Conservation (phyloP, 768 basidiomycete species). For the Scleroderma citrinum region DNA sequence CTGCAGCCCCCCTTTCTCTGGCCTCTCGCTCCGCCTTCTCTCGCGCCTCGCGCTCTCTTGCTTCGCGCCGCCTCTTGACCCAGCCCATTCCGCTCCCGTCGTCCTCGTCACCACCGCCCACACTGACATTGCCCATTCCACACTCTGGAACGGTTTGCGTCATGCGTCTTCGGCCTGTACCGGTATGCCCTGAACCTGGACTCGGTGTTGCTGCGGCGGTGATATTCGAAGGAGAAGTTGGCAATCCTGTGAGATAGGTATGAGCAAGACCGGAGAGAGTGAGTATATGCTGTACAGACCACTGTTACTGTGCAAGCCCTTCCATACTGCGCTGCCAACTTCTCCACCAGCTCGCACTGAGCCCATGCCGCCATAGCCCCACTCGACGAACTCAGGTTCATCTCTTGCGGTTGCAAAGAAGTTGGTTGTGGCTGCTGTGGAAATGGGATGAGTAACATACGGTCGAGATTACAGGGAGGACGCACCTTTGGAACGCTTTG, state of each 20-base stretch:
- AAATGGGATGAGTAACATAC: background rate
- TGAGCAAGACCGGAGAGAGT: constrained; percentile 7
- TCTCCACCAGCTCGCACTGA: constrained; percentile 31
- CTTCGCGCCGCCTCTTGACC: constrained; percentile 49
- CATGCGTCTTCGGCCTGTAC: constrained; percentile 15
- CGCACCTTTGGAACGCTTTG: constrained; percentile 25
- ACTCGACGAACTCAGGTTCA: constrained; percentile 83
- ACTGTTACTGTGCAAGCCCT: constrained; percentile 15
- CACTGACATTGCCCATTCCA: constrained; percentile 23
- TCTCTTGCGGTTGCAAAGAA: constrained; percentile 60
- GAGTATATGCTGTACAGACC: constrained; percentile 24
- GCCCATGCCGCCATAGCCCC: constrained; percentile 89
- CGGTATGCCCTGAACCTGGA: constrained; percentile 8
- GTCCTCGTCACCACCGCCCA: constrained; percentile 45
- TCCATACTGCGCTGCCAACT: constrained; percentile 25
- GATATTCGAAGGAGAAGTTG: constrained; percentile 23
- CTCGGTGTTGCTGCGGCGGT: constrained; percentile 14
- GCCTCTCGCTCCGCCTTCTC: constrained; percentile 17
- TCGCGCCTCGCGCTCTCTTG: constrained; percentile 51
- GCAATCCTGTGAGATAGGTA: constrained; percentile 5
- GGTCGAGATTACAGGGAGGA: background rate
- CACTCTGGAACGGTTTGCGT: constrained; percentile 14
- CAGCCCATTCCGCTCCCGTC: constrained; percentile 87
- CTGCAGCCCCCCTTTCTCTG: constrained; percentile 11
- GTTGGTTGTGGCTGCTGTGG: constrained; percentile 35